phyloP scores from a whole-genome alignment of 169 alveolate species.

The Cryptosporidium felis region DNA sequence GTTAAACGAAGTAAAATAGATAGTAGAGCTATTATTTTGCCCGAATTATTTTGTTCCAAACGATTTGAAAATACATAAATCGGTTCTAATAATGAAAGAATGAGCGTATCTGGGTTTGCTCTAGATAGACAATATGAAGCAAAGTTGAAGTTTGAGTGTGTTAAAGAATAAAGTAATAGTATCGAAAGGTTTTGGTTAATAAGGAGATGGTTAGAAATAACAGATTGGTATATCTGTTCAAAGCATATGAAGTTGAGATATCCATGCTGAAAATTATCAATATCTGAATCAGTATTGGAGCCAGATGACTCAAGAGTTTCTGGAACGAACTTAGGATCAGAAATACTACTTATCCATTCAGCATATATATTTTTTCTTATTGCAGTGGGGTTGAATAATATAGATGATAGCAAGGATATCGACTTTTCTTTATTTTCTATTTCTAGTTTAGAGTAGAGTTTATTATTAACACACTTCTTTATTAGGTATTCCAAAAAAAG shows the following conservation, averaged over 20 bases:
- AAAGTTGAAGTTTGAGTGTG: conserved; percentile 48
- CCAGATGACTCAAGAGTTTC: neutral
- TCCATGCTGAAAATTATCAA: neutral
- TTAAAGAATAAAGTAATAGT: neutral
- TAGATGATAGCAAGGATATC: neutral
- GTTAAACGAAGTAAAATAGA: conserved; percentile 27
- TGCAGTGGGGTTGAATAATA: conserved; percentile 23
- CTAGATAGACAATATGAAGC: conserved; percentile 41
- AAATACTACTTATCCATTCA: conserved; percentile 15
- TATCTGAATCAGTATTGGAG: neutral
- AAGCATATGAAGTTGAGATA: neutral
- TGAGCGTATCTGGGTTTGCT: conserved; percentile 13
- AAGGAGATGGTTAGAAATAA: neutral
- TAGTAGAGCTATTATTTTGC: neutral
- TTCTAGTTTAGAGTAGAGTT: neutral
- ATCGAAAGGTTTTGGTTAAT: neutral
- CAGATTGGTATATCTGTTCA: conserved; percentile 42
- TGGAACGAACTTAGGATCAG: conserved; percentile 62
- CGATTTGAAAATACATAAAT: conserved; percentile 1
- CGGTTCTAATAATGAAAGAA: conserved; percentile 27
- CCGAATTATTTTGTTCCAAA: neutral
- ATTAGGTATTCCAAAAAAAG: conserved; percentile 23
- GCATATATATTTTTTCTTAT: conserved; percentile 5
- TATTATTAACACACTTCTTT: too few species aligned
- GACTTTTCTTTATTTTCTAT: conserved; percentile 2